Percentiles rank a stretch among this genome's conserved stretches.
Evolutionary conservation across 225 moss, liverwort and hornwort genomes (phyloP).

Genomic region (Pseudoscleropodium purum): DNA sequence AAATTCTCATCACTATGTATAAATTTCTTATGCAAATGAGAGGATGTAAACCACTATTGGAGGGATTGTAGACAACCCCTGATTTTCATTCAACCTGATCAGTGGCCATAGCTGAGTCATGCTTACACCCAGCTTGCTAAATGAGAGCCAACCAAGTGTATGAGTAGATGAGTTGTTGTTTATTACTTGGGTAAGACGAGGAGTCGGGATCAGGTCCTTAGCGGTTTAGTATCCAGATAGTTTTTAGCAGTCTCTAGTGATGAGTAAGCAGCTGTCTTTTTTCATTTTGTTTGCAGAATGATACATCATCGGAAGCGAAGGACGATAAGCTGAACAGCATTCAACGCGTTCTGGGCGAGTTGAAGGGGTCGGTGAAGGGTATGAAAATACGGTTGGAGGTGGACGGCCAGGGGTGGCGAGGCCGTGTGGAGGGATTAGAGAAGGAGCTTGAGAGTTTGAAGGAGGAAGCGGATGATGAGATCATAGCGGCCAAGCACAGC

Average conservation of each 20-base stretch:
- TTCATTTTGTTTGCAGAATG: constrained; percentile 4
- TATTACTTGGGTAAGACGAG: background rate
- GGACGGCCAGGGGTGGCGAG: constrained; percentile 86
- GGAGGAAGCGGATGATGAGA: constrained; percentile 82
- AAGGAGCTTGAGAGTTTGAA: constrained; percentile 80
- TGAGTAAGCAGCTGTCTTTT: background rate
- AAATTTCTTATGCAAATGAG: background rate
- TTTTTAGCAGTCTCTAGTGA: background rate
- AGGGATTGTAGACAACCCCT: background rate
- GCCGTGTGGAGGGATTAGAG: constrained; percentile 75
- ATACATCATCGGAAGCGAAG: constrained; percentile 16
- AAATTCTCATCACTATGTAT: background rate
- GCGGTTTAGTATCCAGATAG: background rate
- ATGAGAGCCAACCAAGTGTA: background rate
- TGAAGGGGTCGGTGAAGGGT: constrained; percentile 81
- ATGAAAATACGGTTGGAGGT: constrained; percentile 86
- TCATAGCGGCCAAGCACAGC: constrained; percentile 71
- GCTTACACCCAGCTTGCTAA: background rate
- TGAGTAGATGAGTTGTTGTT: background rate
- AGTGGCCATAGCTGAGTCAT: background rate
- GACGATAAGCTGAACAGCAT: constrained; percentile 65
- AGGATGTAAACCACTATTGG: background rate
- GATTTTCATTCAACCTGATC: background rate
- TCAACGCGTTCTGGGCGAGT: constrained; percentile 69
- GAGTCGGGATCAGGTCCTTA: background rate